A percentile compares a stretch with the other conserved stretches of the same genome.
Evolutionary conservation across 768 basidiomycete species (phyloP).

Genomic region (Lyophyllum decastes): DNA sequence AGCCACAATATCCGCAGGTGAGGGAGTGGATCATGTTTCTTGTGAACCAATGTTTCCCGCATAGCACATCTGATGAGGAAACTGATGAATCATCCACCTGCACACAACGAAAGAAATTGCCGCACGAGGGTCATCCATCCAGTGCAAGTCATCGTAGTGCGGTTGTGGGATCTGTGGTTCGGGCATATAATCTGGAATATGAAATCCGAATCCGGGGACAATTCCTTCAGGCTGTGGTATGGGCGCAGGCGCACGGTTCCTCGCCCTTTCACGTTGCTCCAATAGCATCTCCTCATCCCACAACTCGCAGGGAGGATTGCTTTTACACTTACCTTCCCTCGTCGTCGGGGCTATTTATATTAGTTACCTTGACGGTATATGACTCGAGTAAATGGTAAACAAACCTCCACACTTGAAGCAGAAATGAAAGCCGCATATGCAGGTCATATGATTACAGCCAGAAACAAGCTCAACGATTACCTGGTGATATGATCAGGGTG

Average conservation of each 20-base stretch:
- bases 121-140: conserved; percentile 25
- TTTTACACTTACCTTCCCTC: conserved; percentile 26
- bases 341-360: conserved; percentile 16
- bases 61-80: conserved; percentile 10
- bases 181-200: too few species aligned
- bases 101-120: background rate
- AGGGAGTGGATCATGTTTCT: conserved; percentile 23
- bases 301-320: conserved; percentile 33
- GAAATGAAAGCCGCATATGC: conserved; percentile 40
- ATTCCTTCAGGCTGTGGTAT: too few species aligned
- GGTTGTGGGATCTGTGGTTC: background rate
- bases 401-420: conserved; percentile 42
- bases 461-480: conserved; percentile 26
- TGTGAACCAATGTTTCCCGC: conserved; percentile 23
- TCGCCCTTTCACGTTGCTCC: conserved; percentile 27
- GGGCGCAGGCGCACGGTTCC: conserved; percentile 1
- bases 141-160: conserved; percentile 15
- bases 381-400: conserved; percentile 6
- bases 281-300: conserved; percentile 40
- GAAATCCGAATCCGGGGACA: too few species aligned
- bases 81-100: background rate
- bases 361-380: background rate
- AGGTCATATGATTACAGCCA: conserved; percentile 44
- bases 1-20: conserved; percentile 26
- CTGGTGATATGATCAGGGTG: conserved; percentile 6